Evolutionary conservation across 768 basidiomycete genomes (phyloP), one percentile per base, ranked within the genome.

Genomic region (Cyclocybe aegerita): DNA sequence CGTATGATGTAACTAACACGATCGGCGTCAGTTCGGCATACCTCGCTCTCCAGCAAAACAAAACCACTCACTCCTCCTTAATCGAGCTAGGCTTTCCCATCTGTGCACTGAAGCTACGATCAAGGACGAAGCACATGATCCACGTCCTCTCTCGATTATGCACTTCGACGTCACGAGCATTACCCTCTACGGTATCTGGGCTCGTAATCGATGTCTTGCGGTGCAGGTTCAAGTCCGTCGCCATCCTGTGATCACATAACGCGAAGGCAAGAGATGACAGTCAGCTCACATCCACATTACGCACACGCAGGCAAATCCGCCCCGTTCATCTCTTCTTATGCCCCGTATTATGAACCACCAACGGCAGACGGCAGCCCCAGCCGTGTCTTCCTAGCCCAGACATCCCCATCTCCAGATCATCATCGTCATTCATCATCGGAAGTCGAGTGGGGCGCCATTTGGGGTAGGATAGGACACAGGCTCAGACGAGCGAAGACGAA

Each of bases 81-180:
- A 98, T 86, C 2, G 87, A 84, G 63, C 90, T 85, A 3, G 96
- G 96, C 70, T 97, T 98, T 39, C 95, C 95, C 93, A 98, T 93
- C 70, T 96, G 94, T 0, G 95, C 90, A 58, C 93, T 91, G 51
- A 88, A 79, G 59, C 93, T 96, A 54, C 93, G 79, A 65, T 98
- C 95, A 32, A 97, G 76, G 49, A 80, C 80, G 65, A 85, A 94
- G 60, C 90, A 93, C 52, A 93, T 68, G 43, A 97, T 73, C 97
- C 97, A 99, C 7, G 93, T 93, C 42, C 97, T 74, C 69, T 98
- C 95, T 39, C 97, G 83, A 66, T 98, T 99, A 69, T 90, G 86
- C 9, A 97, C 85, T 71, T 98, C 90, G 50, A 79, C 68, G 61
- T 90, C 92, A 46, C 89, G 82, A 16, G 86, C 82, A 46, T 79